Conservation (phyloP, 345 rosid species). For the Garcia nutans region DNA sequence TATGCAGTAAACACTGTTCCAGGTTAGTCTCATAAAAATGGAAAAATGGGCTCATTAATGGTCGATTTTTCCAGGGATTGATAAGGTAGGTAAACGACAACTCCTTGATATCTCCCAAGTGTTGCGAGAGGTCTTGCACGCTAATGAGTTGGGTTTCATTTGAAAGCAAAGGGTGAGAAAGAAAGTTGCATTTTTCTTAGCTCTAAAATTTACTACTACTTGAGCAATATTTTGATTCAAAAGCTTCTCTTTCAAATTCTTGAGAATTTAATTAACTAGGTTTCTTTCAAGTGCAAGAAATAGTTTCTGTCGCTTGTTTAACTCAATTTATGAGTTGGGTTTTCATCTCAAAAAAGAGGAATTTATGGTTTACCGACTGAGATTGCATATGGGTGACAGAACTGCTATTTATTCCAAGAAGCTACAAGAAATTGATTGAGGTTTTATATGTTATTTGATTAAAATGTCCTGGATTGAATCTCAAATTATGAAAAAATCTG, state of each 20-base stretch:
- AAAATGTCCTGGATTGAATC: constrained; percentile 35
- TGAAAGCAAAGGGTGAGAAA: constrained; percentile 3
- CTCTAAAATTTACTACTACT: constrained; percentile 33
- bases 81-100: constrained; percentile 39
- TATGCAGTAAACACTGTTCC: constrained; percentile 11
- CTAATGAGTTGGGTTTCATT: constrained; percentile 10
- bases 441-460: constrained; percentile 25
- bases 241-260: constrained; percentile 11
- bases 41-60: constrained; percentile 28
- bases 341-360: constrained; percentile 22
- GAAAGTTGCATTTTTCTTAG: not conserved
- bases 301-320: constrained; percentile 34
- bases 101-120: constrained; percentile 22
- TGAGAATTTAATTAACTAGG: constrained; percentile 28
- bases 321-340: constrained; percentile 25
- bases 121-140: constrained; percentile 16
- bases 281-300: constrained; percentile 32
- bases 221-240: constrained; percentile 31
- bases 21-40: constrained; percentile 18
- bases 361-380: constrained; percentile 1
- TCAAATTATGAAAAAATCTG: constrained; percentile 30
- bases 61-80: constrained; percentile 24
- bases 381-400: not conserved
- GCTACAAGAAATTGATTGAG: constrained; percentile 23
- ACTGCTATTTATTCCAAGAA: constrained; percentile 13